These are phyloP conservation scores for Cylindrotheca closterium DNA, from an alignment of 108 stramenopile genomes.

Conservation along the genomic window DNA sequence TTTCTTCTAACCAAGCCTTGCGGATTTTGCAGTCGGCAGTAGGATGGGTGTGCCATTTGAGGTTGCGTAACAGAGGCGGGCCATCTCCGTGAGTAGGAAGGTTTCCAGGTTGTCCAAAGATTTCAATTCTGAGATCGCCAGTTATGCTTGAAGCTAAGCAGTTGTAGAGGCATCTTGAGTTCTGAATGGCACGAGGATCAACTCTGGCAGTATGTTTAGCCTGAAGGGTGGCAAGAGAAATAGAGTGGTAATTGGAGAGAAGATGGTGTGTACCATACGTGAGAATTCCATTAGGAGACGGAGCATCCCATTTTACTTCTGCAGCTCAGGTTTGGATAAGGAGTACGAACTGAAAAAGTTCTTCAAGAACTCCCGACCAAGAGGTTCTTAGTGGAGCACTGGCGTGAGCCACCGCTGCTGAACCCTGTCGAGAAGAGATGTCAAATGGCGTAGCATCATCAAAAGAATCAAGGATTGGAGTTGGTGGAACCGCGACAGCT, in stretches of 20 bases:
- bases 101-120: not conserved
- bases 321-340: not conserved
- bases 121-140: not conserved
- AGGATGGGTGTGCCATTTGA: no score
- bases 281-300: conserved; percentile 6
- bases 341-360: not conserved
- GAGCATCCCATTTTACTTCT: conserved; percentile 5
- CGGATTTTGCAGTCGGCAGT: no score
- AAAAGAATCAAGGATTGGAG: not conserved
- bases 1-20: no score
- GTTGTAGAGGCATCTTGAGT: not conserved
- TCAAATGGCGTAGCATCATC: not conserved
- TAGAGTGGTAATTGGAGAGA: not conserved
- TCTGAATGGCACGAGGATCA: conserved; percentile 7
- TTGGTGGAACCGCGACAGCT: no score
- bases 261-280: not conserved
- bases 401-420: not conserved
- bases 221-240: not conserved
- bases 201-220: not conserved
- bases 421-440: not conserved
- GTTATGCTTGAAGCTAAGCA: not conserved
- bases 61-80: not conserved
- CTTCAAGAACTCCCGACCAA: not conserved
- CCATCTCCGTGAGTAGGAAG: not conserved
- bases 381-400: not conserved